These are phyloP conservation scores for Coprinopsis cinerea DNA, from an alignment of 768 basidiomycete species.

Conservation along the genomic window DNA sequence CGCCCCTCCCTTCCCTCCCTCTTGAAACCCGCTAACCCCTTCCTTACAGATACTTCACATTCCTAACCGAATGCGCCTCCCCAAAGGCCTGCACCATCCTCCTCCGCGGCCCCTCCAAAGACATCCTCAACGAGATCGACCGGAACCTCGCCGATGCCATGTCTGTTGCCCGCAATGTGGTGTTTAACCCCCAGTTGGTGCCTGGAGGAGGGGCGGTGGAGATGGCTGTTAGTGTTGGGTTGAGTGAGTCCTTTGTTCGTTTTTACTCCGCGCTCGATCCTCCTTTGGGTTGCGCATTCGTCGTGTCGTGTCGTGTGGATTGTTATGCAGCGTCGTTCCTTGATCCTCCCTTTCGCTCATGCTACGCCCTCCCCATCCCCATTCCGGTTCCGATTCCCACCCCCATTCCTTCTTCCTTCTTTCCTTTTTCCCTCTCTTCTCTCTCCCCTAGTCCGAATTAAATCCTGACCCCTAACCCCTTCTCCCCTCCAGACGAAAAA, in stretches of 20 bases:
- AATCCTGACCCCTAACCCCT: no score
- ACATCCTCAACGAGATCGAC: slow-evolving; percentile 97
- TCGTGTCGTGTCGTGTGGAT: no score
- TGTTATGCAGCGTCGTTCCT: no score
- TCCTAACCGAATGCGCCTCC: slow-evolving; percentile 83
- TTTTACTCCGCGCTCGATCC: no score
- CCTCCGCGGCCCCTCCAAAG: slow-evolving; percentile 95
- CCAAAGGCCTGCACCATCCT: slow-evolving; percentile 99
- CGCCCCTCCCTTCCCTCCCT: background rate
- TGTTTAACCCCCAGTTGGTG: slow-evolving; percentile 91
- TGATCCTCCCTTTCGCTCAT: no score
- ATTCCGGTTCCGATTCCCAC: no score
- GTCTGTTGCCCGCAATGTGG: slow-evolving; percentile 93
- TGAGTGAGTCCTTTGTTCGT: background rate
- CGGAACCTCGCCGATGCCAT: slow-evolving; percentile 97
- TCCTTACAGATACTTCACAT: slow-evolving; percentile 80
- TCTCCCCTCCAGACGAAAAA: no score
- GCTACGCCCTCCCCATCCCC: no score
- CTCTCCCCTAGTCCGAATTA: no score
- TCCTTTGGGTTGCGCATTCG: no score
- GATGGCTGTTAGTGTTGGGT: slow-evolving; percentile 97
- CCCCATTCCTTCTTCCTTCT: no score
- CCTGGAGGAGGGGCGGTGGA: slow-evolving; percentile 97
- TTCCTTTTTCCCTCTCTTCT: no score
- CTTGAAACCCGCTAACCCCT: background rate